phyloP scores from a whole-genome alignment of 78 protist genomes.

The Neovahlkampfia damariscottae region DNA sequence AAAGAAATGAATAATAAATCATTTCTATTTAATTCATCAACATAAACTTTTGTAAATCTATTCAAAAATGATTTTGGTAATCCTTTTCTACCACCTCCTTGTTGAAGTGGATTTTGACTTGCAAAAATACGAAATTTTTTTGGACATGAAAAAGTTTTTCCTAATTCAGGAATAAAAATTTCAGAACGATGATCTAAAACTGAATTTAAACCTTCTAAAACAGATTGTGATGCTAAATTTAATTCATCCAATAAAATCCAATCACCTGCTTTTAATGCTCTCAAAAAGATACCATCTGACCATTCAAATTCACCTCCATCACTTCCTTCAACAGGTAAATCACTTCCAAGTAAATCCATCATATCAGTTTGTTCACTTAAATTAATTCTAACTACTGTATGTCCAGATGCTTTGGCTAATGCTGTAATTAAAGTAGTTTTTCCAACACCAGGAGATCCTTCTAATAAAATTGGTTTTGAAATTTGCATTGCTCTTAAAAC shows the following conservation, averaged over 20 bases:
- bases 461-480: conserved; percentile 65
- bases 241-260: conserved; percentile 99
- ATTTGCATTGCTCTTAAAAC: conserved; percentile 82
- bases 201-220: conserved; percentile 98
- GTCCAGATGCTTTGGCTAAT: conserved; percentile 66
- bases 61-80: conserved; percentile 97
- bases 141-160: conserved; percentile 51
- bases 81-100: conserved; percentile 98
- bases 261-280: conserved; percentile 67
- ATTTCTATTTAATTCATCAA: conserved; percentile 38
- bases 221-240: conserved; percentile 98
- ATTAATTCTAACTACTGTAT: conserved; percentile 86
- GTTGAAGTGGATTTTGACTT: conserved; percentile 87
- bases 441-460: conserved; percentile 97
- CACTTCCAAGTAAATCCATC: conserved; percentile 94
- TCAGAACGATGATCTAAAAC: conserved; percentile 90
- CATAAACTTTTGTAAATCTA: conserved; percentile 85
- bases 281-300: conserved; percentile 85
- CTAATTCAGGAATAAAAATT: conserved; percentile 92
- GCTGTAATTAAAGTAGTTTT: conserved; percentile 91
- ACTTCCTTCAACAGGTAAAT: conserved; percentile 86
- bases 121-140: conserved; percentile 78
- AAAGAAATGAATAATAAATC: conserved; percentile 59
- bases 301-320: conserved; percentile 75
- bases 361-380: conserved; percentile 99